Evolutionary conservation across 2,329 filamentous ascomycete genomes (phyloP).

Genomic region (Talaromyces albobiverticillius): DNA sequence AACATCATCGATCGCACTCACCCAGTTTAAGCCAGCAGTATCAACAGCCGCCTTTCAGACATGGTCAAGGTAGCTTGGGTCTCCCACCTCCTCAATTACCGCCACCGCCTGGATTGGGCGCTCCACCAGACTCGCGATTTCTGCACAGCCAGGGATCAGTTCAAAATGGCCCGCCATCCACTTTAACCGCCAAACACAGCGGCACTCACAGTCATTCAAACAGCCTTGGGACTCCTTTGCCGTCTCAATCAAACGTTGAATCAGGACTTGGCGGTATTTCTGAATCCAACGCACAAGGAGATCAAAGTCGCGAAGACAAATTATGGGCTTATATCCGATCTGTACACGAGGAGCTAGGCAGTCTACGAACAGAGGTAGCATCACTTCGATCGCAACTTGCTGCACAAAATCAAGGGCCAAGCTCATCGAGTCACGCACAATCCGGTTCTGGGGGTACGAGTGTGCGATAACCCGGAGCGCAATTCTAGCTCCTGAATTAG

Average conservation of each 20-base stretch:
- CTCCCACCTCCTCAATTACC: slow-evolving; percentile 44
- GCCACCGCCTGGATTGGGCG: slow-evolving; percentile 39
- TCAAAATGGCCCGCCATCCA: slow-evolving; percentile 28
- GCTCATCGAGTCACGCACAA: neutral
- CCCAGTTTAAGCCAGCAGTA: slow-evolving; percentile 42
- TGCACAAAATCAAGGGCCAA: slow-evolving; percentile 16
- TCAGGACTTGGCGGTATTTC: slow-evolving; percentile 12
- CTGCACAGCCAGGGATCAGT: slow-evolving; percentile 37
- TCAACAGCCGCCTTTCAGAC: slow-evolving; percentile 38
- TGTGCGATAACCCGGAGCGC: neutral
- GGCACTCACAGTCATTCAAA: slow-evolving; percentile 33
- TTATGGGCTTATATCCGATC: slow-evolving; percentile 44
- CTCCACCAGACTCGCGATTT: slow-evolving; percentile 41
- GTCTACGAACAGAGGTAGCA: slow-evolving; percentile 41
- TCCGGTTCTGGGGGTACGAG: neutral
- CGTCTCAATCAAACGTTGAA: slow-evolving; percentile 20
- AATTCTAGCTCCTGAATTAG: neutral
- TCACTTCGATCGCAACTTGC: slow-evolving; percentile 39
- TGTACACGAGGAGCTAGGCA: slow-evolving; percentile 40
- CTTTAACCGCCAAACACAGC: slow-evolving; percentile 33
- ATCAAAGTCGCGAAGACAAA: slow-evolving; percentile 34
- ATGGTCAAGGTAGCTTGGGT: slow-evolving; percentile 23
- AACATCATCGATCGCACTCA: slow-evolving; percentile 44
- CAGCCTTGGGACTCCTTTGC: slow-evolving; percentile 30
- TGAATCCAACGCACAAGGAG: slow-evolving; percentile 24